phyloP scores from a whole-genome alignment of 805 yeast species.

The Saturnispora besseyi region DNA sequence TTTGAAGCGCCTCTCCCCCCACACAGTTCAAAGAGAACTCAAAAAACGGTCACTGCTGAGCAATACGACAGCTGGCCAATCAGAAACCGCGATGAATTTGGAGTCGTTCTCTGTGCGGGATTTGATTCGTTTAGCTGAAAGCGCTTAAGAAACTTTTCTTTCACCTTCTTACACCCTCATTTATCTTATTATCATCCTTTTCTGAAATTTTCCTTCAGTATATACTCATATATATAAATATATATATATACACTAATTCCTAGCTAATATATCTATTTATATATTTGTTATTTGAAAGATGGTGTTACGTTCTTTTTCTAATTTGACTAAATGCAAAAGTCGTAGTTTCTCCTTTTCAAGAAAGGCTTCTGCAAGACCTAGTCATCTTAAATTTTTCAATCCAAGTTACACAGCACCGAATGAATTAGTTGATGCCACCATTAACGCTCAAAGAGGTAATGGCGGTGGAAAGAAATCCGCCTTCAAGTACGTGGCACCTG shows the following conservation, averaged over 20 bases:
- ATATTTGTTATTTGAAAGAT: slow-evolving; percentile 6
- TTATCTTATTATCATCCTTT: no score
- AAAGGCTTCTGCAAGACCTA: slow-evolving; percentile 10
- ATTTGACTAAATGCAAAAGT: slow-evolving; percentile 20
- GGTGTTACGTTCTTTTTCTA: slow-evolving; percentile 26
- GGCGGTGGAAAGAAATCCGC: slow-evolving; percentile 15
- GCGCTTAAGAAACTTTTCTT: not conserved
- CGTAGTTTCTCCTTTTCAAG: slow-evolving; percentile 14
- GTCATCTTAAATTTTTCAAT: slow-evolving; percentile 21
- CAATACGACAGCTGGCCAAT: not conserved
- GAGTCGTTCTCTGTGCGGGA: not conserved
- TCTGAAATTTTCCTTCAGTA: not conserved
- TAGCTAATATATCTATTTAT: not conserved
- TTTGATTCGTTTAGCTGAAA: not conserved
- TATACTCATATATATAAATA: not conserved
- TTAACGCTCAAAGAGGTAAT: slow-evolving; percentile 12
- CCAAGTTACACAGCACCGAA: slow-evolving; percentile 28
- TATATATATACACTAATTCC: not conserved
- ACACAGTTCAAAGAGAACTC: no score
- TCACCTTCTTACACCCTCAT: not conserved
- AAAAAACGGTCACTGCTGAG: not conserved
- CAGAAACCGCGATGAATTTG: not conserved
- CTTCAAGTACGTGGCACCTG: slow-evolving; percentile 20
- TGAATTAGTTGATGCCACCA: slow-evolving; percentile 23
- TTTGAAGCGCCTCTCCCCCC: no score